A percentile compares a stretch with the other conserved stretches of the same genome.
Evolutionary conservation across 805 yeast genomes (phyloP).

Genomic region (Cyberlindnera maclurae): DNA sequence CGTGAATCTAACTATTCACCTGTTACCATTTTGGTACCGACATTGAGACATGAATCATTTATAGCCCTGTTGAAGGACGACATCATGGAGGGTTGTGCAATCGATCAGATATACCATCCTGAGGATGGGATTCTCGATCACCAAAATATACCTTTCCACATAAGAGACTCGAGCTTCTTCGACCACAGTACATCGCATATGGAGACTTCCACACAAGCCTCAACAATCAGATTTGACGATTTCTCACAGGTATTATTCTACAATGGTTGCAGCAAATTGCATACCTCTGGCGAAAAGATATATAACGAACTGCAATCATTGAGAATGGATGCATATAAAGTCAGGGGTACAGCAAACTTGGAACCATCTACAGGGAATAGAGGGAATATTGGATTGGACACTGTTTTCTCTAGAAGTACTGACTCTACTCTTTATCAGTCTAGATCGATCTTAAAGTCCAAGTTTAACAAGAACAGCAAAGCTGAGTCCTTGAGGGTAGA

Average conservation of each 20-base stretch:
- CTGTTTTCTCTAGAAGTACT: neutral
- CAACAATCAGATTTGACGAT: slow-evolving; percentile 4
- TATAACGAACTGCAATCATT: neutral
- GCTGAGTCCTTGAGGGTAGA: slow-evolving; percentile 7
- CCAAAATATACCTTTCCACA: slow-evolving; percentile 3
- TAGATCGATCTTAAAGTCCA: slow-evolving; percentile 9
- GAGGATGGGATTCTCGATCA: neutral
- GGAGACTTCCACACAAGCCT: neutral
- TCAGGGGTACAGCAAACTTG: neutral
- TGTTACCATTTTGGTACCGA: slow-evolving; percentile 9
- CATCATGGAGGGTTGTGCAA: slow-evolving; percentile 4
- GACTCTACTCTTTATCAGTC: neutral
- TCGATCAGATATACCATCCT: slow-evolving; percentile 6
- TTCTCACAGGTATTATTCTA: slow-evolving; percentile 11
- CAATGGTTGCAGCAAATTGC: slow-evolving; percentile 4
- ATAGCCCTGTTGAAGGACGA: slow-evolving; percentile 4
- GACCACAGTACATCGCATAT: neutral
- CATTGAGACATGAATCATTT: slow-evolving; percentile 4
- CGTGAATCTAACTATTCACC: slow-evolving; percentile 5
- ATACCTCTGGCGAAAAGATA: neutral
- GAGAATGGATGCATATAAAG: neutral
- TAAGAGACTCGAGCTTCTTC: slow-evolving; percentile 7
- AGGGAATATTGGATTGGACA: neutral
- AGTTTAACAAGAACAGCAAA: slow-evolving; percentile 5
- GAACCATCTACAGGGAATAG: neutral